phyloP scores from a whole-genome alignment of 805 yeast species.

The Lachancea waltii region DNA sequence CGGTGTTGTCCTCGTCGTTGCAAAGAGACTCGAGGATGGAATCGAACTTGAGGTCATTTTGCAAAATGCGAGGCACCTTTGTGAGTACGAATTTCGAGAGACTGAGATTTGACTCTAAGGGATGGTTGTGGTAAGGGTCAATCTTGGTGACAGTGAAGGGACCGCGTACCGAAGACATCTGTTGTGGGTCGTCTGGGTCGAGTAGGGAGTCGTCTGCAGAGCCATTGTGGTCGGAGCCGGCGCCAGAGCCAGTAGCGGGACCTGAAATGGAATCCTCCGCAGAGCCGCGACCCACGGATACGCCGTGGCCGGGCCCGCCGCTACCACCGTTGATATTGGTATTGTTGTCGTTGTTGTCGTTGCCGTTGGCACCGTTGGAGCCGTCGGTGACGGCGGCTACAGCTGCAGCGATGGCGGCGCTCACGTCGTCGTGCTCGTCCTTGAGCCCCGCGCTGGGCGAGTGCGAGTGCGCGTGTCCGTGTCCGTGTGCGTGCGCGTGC shows the following conservation, averaged over 20 bases:
- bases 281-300: conserved; percentile 8
- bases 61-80: conserved; percentile 30
- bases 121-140: conserved; percentile 32
- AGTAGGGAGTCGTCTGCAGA: conserved; percentile 6
- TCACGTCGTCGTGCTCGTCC: conserved; percentile 20
- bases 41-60: conserved; percentile 32
- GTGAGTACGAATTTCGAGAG: conserved; percentile 29
- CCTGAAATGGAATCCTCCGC: conserved; percentile 2
- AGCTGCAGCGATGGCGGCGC: conserved; percentile 33
- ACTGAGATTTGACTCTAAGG: conserved; percentile 28
- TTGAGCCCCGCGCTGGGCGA: conserved; percentile 9
- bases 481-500: conserved; percentile 10
- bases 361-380: no score
- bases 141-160: conserved; percentile 33
- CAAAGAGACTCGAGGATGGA: conserved; percentile 27
- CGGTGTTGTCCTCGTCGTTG: conserved; percentile 27
- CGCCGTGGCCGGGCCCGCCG: background rate
- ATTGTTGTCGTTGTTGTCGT: no score
- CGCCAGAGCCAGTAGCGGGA: background rate
- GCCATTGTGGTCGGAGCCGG: conserved; percentile 1
- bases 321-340: conserved; percentile 2
- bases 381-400: conserved; percentile 31
- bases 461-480: conserved; percentile 12
- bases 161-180: conserved; percentile 15
- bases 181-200: conserved; percentile 5